Conservation (phyloP, 2,329 filamentous ascomycete species). For the Mollisia scopiformis region DNA sequence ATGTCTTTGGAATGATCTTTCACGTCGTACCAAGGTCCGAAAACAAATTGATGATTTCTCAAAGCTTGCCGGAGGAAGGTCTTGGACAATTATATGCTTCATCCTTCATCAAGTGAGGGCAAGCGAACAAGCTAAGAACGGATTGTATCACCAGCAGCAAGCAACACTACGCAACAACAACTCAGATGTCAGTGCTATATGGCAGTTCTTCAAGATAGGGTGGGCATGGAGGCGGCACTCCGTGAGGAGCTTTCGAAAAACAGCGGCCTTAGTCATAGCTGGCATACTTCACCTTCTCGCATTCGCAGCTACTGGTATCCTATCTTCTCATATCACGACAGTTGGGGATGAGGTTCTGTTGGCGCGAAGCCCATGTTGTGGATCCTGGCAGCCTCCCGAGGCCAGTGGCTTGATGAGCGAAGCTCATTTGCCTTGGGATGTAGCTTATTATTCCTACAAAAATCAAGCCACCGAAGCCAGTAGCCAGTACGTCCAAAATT, state of each 20-base stretch:
- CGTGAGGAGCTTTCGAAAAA: not conserved
- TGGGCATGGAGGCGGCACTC: not conserved
- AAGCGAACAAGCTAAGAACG: not conserved
- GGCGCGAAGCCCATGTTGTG: not conserved
- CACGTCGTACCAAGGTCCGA: too few species aligned
- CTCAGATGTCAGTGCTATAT: not conserved
- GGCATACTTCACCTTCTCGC: not conserved
- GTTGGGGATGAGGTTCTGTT: not conserved
- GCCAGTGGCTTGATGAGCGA: not conserved
- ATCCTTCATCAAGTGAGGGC: not conserved
- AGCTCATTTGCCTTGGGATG: not conserved
- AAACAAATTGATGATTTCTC: too few species aligned
- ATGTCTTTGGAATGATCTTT: too few species aligned
- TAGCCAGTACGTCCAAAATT: not conserved
- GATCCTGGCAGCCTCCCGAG: not conserved
- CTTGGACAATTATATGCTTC: not conserved
- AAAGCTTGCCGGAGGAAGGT: not conserved
- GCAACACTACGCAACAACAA: not conserved
- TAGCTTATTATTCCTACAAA: not conserved
- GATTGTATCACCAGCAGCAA: conserved; percentile 1
- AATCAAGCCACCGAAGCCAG: not conserved
- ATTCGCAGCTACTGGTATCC: not conserved
- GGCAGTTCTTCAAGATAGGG: not conserved
- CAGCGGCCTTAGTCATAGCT: not conserved
- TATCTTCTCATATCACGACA: not conserved